Evolutionary conservation across 163 green algal genomes (phyloP).

Genomic region (Chlorella variabilis): DNA sequence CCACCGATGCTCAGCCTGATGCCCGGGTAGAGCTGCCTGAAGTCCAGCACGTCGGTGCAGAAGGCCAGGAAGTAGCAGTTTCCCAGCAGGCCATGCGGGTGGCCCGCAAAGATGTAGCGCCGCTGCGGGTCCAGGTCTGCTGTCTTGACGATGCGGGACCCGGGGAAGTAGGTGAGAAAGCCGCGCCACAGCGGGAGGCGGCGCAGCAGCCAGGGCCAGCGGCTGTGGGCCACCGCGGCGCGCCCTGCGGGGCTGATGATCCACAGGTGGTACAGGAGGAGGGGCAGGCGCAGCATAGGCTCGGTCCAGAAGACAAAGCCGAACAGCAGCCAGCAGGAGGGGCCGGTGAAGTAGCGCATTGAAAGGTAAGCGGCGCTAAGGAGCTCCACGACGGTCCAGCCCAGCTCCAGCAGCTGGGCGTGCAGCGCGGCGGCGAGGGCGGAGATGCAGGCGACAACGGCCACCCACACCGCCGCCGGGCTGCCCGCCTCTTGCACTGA

Average conservation of each 20-base stretch:
- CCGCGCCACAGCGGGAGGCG: conserved; percentile 1
- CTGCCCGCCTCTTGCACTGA: too few species aligned
- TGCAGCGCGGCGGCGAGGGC: neutral
- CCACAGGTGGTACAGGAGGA: conserved; percentile 17
- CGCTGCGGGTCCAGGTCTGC: conserved; percentile 12
- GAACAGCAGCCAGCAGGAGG: conserved; percentile 39
- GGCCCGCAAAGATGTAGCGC: conserved; percentile 16
- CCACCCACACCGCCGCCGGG: too few species aligned
- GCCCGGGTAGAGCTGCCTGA: conserved; percentile 12
- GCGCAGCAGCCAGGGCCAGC: conserved; percentile 30
- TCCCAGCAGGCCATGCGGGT: conserved; percentile 32
- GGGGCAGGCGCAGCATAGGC: conserved; percentile 24
- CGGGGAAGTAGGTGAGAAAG: conserved; percentile 8
- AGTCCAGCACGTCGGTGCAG: conserved; percentile 19
- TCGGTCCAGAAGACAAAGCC: conserved; percentile 9
- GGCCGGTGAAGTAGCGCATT: conserved; percentile 34
- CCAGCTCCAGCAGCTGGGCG: neutral
- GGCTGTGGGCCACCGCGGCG: neutral
- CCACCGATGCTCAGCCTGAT: conserved; percentile 31
- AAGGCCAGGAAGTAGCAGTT: conserved; percentile 27
- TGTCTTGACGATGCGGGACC: conserved; percentile 19
- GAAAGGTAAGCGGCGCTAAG: conserved; percentile 19
- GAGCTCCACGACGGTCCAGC: neutral
- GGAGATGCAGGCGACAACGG: too few species aligned
- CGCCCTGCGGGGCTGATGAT: conserved; percentile 25